phyloP scores from a whole-genome alignment of 768 basidiomycete genomes.

The Boletales sp. region DNA sequence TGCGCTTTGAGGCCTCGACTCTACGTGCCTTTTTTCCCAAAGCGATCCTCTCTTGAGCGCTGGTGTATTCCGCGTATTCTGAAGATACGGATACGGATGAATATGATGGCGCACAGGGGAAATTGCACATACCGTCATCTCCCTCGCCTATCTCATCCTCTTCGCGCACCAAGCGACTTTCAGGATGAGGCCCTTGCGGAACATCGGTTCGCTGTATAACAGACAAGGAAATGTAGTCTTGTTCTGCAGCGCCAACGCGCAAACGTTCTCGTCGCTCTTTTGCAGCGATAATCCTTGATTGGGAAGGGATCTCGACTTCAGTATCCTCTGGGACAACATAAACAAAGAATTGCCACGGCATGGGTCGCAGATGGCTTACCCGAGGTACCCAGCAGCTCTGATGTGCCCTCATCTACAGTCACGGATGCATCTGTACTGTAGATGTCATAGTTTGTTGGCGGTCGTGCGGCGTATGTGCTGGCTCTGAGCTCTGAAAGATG shows the following conservation, averaged over 20 bases:
- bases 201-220: conserved; percentile 54
- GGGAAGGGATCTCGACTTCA: conserved; percentile 58
- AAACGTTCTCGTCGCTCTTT: conserved; percentile 74
- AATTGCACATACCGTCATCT: conserved; percentile 64
- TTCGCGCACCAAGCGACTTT: conserved; percentile 76
- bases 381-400: conserved; percentile 28
- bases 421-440: conserved; percentile 51
- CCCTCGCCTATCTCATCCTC: conserved; percentile 88
- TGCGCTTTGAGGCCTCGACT: conserved; percentile 59
- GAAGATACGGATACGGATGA: conserved; percentile 5
- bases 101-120: not conserved
- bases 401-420: conserved; percentile 37
- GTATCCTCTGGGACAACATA: conserved; percentile 28
- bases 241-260: conserved; percentile 46
- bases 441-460: conserved; percentile 33
- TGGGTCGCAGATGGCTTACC: conserved; percentile 23
- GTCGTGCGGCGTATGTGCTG: conserved; percentile 60
- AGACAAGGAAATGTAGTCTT: conserved; percentile 79
- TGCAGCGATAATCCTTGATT: conserved; percentile 66
- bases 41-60: conserved; percentile 82
- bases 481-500: conserved; percentile 79
- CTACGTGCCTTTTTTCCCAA: conserved; percentile 81
- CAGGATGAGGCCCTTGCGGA: conserved; percentile 75
- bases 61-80: conserved; percentile 88
- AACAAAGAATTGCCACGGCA: not conserved